Evolutionary conservation across 208 protist genomes (phyloP), one percentile per base, ranked within the genome.

Genomic region (Naegleria lovaniensis): DNA sequence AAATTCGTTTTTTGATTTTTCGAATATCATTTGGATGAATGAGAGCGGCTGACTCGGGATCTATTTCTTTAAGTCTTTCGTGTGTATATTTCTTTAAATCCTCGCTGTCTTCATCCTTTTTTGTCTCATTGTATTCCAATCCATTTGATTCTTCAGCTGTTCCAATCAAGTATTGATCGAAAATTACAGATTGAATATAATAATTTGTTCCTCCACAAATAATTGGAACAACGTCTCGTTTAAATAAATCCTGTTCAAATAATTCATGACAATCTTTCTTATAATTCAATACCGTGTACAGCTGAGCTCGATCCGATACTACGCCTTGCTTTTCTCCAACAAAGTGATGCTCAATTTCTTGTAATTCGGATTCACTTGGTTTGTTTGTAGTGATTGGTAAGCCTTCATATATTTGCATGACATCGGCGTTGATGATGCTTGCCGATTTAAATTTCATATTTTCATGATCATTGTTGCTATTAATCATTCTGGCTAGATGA

Each of bases 151-250:
- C 29, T 16, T 41, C 38, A 5, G 38, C 38, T 33, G 16, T 39
- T 15, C 29, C 29, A 84, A 84, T 33, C 76, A 33, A 84, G 29
- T 40, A 40, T 33, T 84, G 38, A 15, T 41, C 76, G 33, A 84
- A 84, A 84, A 41, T 33, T 15, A 84, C 29, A 15, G 76, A 84
- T 84, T 84, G 76, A 38, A 40, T 40, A 84, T 84, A 84, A 84
- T 84, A 84, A 84, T 84, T 84, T 16, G 76, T 84, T 33, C 76
- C 76, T 84, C 76, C 76, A 84, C 29, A 33, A 84, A 84, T 40
- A 40, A 84, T 84, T 19, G 76, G 76, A 40, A 84, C 38, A 41
- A 38, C 33, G 2, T 29, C 55, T 29, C 22, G 11, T 15, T 38
- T 38, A 16, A 33, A 41, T 84, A 40, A 84, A 38, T 84, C 76